phyloP scores from a whole-genome alignment of 768 basidiomycete genomes.

The Lactarius trivialis region DNA sequence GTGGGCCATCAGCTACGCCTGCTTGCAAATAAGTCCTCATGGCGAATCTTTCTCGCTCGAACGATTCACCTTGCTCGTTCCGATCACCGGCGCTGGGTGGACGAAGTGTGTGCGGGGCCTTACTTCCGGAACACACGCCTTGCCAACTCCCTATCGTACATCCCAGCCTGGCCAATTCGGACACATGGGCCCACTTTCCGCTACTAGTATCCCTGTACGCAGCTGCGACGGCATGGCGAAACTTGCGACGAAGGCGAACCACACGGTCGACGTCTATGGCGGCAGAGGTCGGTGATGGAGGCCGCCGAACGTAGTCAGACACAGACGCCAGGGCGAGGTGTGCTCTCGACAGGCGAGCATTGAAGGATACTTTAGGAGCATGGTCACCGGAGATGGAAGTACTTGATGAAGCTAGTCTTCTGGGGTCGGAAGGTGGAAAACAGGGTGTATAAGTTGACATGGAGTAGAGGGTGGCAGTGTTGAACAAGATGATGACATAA shows the following conservation, averaged over 20 bases:
- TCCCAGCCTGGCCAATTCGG: conserved; percentile 16
- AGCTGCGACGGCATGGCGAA: conserved; percentile 13
- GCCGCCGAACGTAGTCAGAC: conserved; percentile 1
- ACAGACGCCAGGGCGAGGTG: conserved; percentile 15
- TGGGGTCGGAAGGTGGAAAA: neutral
- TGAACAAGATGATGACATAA: neutral
- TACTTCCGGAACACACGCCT: conserved; percentile 16
- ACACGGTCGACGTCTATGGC: conserved; percentile 5
- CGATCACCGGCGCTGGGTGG: neutral
- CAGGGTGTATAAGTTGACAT: conserved; percentile 17
- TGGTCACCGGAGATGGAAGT: neutral
- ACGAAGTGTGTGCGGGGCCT: neutral
- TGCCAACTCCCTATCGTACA: conserved; percentile 19
- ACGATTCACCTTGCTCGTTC: conserved; percentile 9
- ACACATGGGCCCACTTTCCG: conserved; percentile 19
- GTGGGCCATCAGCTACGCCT: neutral
- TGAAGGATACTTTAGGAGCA: neutral
- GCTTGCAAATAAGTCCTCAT: conserved; percentile 1
- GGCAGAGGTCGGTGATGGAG: conserved; percentile 12
- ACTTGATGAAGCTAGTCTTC: neutral
- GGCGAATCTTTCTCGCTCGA: neutral
- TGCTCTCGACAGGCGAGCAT: conserved; percentile 4
- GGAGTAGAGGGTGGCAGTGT: neutral
- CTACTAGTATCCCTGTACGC: conserved; percentile 14
- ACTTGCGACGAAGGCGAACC: conserved; percentile 5